These are phyloP conservation scores for Mucor lusitanicus DNA, from an alignment of 371 early-diverging fungal genomes.

Conservation along the genomic window DNA sequence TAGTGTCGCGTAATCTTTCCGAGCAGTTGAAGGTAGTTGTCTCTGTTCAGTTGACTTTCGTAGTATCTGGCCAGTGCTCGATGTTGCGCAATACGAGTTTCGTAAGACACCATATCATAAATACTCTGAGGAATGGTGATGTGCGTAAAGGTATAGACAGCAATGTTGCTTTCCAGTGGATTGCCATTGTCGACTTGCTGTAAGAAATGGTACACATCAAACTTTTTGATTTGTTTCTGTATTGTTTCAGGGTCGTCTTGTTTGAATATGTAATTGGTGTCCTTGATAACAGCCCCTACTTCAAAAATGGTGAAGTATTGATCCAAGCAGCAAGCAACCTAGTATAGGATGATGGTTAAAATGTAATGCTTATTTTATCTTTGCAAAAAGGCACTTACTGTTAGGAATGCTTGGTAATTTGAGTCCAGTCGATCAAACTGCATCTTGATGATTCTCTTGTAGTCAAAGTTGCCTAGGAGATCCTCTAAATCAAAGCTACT, in stretches of 20 bases:
- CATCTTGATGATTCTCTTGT: slow-evolving; percentile 58
- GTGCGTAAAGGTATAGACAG: slow-evolving; percentile 49
- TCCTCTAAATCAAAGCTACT: slow-evolving; percentile 46
- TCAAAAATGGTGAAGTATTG: slow-evolving; percentile 55
- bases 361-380: neutral
- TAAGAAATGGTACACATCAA: slow-evolving; percentile 55
- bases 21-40: slow-evolving; percentile 48
- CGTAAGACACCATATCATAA: slow-evolving; percentile 60
- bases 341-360: neutral
- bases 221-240: slow-evolving; percentile 30
- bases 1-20: slow-evolving; percentile 59
- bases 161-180: slow-evolving; percentile 23
- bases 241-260: slow-evolving; percentile 26
- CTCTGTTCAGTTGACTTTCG: slow-evolving; percentile 47
- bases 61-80: slow-evolving; percentile 55
- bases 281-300: slow-evolving; percentile 43
- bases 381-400: slow-evolving; percentile 24
- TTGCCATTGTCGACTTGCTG: slow-evolving; percentile 30
- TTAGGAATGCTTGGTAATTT: slow-evolving; percentile 57
- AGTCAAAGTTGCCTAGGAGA: slow-evolving; percentile 50
- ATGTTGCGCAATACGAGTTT: slow-evolving; percentile 53
- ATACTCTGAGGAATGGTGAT: slow-evolving; percentile 56
- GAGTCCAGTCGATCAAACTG: slow-evolving; percentile 57
- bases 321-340: slow-evolving; percentile 60
- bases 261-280: slow-evolving; percentile 34